These are phyloP conservation scores for Vitis rotundifolia DNA, from an alignment of 164 flowering plant genomes.

Conservation along the genomic window DNA sequence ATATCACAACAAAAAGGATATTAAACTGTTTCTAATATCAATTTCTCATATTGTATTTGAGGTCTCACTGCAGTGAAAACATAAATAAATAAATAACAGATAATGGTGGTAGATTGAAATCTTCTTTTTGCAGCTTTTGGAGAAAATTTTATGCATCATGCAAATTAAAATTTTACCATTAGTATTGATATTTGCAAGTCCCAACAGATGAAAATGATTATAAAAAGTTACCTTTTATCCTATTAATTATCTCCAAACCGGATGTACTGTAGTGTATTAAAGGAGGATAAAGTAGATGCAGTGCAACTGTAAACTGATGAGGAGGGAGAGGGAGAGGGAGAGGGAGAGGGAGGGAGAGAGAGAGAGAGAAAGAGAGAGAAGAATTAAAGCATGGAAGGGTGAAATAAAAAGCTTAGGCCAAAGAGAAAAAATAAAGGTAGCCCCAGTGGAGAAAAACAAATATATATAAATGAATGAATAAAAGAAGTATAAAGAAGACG, in stretches of 20 bases:
- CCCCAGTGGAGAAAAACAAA: not conserved
- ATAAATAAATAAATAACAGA: not conserved
- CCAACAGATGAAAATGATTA: slow-evolving; percentile 14
- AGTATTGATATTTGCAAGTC: slow-evolving; percentile 10
- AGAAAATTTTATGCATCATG: slow-evolving; percentile 14
- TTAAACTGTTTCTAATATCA: not conserved
- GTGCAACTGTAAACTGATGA: slow-evolving; percentile 17
- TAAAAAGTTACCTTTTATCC: slow-evolving; percentile 1
- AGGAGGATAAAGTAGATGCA: slow-evolving; percentile 13
- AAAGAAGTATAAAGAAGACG: slow-evolving; percentile 29
- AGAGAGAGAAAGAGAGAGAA: slow-evolving; percentile 27
- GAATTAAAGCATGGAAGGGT: not conserved
- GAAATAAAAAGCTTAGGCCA: slow-evolving; percentile 19
- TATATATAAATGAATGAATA: slow-evolving; percentile 2
- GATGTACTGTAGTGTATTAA: not conserved
- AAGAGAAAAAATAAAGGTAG: not conserved
- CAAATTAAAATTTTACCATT: slow-evolving; percentile 9
- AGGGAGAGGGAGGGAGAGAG: not conserved
- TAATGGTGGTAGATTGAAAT: slow-evolving; percentile 18
- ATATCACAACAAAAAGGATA: slow-evolving; percentile 14
- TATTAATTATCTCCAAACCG: slow-evolving; percentile 2
- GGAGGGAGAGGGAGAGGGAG: slow-evolving; percentile 19
- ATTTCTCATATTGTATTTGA: slow-evolving; percentile 1
- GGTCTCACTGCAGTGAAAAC: not conserved
- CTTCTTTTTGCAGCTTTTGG: slow-evolving; percentile 43